Evolutionary conservation across 2,329 filamentous ascomycete genomes (phyloP).

Genomic region (Epichloe hybrida): DNA sequence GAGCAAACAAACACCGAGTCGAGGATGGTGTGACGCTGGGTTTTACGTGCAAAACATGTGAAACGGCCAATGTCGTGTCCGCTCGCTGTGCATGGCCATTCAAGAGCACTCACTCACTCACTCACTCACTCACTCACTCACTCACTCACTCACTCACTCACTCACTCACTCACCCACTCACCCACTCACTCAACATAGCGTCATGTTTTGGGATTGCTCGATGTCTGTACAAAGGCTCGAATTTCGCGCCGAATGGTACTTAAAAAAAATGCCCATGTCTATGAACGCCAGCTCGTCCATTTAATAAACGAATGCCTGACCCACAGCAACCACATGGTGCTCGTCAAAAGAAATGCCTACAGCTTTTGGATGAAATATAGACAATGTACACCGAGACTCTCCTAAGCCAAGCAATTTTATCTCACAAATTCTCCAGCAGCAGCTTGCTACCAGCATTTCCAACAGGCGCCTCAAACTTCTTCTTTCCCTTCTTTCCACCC

Average conservation of each 20-base stretch:
- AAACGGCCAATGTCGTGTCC: background rate
- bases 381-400: background rate
- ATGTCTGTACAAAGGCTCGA: background rate
- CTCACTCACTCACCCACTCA: background rate
- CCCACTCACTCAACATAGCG: too few species aligned
- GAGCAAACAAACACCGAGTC: background rate
- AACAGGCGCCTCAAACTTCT: constrained; percentile 30
- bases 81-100: background rate
- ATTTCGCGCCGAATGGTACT: background rate
- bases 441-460: constrained; percentile 51
- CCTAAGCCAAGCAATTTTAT: constrained; percentile 11
- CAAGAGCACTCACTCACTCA: background rate
- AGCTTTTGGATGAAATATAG: background rate
- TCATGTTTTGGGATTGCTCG: too few species aligned
- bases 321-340: background rate
- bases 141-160: background rate
- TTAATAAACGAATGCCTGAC: background rate
- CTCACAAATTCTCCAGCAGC: constrained; percentile 42
- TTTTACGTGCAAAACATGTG: background rate
- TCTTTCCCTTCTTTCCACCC: constrained; percentile 26
- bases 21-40: background rate
- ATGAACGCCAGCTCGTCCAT: constrained; percentile 3
- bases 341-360: background rate
- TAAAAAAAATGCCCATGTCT: background rate
- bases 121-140: background rate